Base-by-base conservation (phyloP, 495 filamentous ascomycete genomes). In the Barbatosphaeria neglecta region DNA sequence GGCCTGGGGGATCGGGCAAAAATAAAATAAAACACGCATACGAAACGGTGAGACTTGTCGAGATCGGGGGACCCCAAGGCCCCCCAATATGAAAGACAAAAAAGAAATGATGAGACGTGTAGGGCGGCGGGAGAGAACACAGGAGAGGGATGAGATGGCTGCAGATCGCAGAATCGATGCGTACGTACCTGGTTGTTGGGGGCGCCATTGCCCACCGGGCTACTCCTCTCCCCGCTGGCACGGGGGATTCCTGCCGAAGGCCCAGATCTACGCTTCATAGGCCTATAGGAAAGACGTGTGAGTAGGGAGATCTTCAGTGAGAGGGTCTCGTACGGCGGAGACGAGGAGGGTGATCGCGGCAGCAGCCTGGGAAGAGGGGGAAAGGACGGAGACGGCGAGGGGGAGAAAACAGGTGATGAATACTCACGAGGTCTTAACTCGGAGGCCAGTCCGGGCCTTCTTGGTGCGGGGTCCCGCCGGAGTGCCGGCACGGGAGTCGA, bases 381-480 rank as follows among this genome's bases (percentile, higher is more conserved):
- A 50, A 60, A 50, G 23, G 43, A 46, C 44, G 52, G 6, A 33
- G 24, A 43, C 43, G 37, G 19, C 13, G 48, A 20, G 25, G 46
- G 48, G 22, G 8, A 37, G 43, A 20, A 43, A 54, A 25, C 22
- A 9, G 35, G 37, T 24, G 42, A 37, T 35, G 44, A 43, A 40
- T 48, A 81, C 81, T 77, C 68, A 85, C 81, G 81, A 85, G 53
- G 68, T 79, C 67, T 83, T 85, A 49, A 83, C 73, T 39, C 79
- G 74, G 47, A 80, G 69, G 46, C 76, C 70, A 41, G 68, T 73
- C 52, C 75, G 74, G 16, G 62, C 53, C 52, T 69, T 77, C 64
- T 80, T 80, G 48, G 65, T 59, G 27, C 74, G 72, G 35, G 66
- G 56, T 15, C 62, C 65, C 9, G 78, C 65, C 9, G 78, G 78